Conservation (phyloP, 257 asterid species). For the Rhazya stricta region DNA sequence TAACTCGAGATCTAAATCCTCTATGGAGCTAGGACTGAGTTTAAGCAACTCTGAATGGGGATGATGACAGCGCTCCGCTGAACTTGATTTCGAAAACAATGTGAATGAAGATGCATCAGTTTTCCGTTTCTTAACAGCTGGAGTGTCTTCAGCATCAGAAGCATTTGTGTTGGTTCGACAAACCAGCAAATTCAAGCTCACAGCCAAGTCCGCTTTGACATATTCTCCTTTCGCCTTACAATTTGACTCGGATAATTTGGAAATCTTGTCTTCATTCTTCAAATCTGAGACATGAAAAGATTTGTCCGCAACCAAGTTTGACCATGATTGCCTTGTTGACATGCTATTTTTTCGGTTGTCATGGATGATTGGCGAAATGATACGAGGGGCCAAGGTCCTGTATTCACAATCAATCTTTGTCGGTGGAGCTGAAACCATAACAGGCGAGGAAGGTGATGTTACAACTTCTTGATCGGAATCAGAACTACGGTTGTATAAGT, state of each 20-base stretch:
- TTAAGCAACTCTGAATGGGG: constrained; percentile 29
- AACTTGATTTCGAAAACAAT: constrained; percentile 31
- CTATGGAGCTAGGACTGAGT: constrained; percentile 28
- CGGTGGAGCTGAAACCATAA: constrained; percentile 59
- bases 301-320: constrained; percentile 41
- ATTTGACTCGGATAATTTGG: constrained; percentile 17
- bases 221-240: constrained; percentile 31
- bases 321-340: constrained; percentile 35
- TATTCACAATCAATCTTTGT: constrained; percentile 11
- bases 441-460: constrained; percentile 12
- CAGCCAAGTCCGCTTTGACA: constrained; percentile 35
- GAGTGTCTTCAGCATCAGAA: constrained; percentile 33
- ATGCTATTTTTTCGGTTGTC: constrained; percentile 17
- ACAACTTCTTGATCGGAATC: constrained; percentile 21
- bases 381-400: constrained; percentile 20
- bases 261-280: constrained; percentile 31
- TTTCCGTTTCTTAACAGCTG: constrained; percentile 57
- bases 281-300: constrained; percentile 21
- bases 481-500: constrained; percentile 46
- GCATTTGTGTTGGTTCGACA: constrained; percentile 18
- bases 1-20: constrained; percentile 84
- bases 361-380: constrained; percentile 30
- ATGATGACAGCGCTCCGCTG: constrained; percentile 28
- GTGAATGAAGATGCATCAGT: constrained; percentile 32
- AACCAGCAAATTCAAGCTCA: constrained; percentile 25